A percentile compares a stretch with the other conserved stretches of the same genome.
Conservation (phyloP, 495 filamentous ascomycete species). For the Hyphodiscus hymeniophilus region DNA sequence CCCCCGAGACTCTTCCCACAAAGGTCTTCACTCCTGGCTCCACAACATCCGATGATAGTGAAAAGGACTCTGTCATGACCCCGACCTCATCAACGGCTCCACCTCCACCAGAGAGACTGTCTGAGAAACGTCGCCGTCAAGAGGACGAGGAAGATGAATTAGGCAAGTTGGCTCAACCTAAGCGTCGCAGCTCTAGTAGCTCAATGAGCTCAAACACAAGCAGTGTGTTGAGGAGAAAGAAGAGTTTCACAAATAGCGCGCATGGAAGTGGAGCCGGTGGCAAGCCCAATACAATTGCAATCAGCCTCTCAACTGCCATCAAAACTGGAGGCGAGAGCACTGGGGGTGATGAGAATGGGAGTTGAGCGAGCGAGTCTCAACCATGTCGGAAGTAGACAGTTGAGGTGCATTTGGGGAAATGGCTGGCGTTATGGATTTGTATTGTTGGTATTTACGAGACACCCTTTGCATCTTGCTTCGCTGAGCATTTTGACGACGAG, state of each 20-base stretch:
- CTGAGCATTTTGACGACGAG: neutral
- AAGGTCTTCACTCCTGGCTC: slow-evolving; percentile 10
- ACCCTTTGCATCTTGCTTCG: slow-evolving; percentile 11
- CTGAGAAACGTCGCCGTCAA: slow-evolving; percentile 85
- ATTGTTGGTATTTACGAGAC: slow-evolving; percentile 16
- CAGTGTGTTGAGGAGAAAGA: slow-evolving; percentile 16
- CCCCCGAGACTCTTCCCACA: neutral
- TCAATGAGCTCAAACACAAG: slow-evolving; percentile 11
- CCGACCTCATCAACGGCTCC: neutral
- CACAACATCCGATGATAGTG: slow-evolving; percentile 4
- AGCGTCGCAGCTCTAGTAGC: slow-evolving; percentile 22
- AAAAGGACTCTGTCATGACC: neutral
- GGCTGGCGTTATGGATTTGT: slow-evolving; percentile 13
- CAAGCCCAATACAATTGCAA: slow-evolving; percentile 22
- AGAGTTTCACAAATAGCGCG: slow-evolving; percentile 16
- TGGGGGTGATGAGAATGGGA: slow-evolving; percentile 12
- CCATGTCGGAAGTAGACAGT: neutral
- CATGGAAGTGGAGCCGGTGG: slow-evolving; percentile 9
- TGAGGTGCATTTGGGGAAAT: slow-evolving; percentile 1
- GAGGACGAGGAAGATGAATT: slow-evolving; percentile 82
- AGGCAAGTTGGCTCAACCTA: slow-evolving; percentile 45
- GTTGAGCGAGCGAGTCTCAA: slow-evolving; percentile 8
- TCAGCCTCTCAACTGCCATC: slow-evolving; percentile 22
- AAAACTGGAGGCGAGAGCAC: slow-evolving; percentile 20
- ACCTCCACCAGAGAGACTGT: slow-evolving; percentile 65